These are phyloP conservation scores for Halophytophthora polymorphica DNA, from an alignment of 352 stramenopile species.

Conservation along the genomic window DNA sequence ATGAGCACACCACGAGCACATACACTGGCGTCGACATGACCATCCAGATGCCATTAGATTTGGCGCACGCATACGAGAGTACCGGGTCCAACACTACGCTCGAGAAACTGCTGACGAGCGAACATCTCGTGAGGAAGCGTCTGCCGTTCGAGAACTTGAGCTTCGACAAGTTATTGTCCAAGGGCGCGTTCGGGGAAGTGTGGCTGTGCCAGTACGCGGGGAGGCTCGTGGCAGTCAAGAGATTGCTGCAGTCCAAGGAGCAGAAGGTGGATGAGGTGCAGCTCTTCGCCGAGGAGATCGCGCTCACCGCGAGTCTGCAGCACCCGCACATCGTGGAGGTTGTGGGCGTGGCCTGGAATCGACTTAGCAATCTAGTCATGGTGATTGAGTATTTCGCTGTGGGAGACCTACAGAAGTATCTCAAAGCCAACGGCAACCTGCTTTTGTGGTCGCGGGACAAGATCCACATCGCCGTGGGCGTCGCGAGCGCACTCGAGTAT, in stretches of 20 bases:
- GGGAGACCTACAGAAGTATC: slow-evolving; percentile 38
- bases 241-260: slow-evolving; percentile 24
- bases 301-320: slow-evolving; percentile 26
- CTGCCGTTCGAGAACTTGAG: slow-evolving; percentile 19
- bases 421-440: slow-evolving; percentile 17
- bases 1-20: slow-evolving; percentile 9
- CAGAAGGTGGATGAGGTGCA: slow-evolving; percentile 31
- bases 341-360: slow-evolving; percentile 43
- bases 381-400: slow-evolving; percentile 38
- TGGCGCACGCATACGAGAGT: slow-evolving; percentile 1
- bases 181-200: slow-evolving; percentile 52
- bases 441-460: slow-evolving; percentile 34
- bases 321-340: slow-evolving; percentile 36
- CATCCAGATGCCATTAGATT: slow-evolving; percentile 6
- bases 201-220: slow-evolving; percentile 33
- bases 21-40: slow-evolving; percentile 14
- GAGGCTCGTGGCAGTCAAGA: slow-evolving; percentile 39
- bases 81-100: slow-evolving; percentile 14
- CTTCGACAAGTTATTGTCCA: slow-evolving; percentile 29
- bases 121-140: slow-evolving; percentile 12
- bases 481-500: slow-evolving; percentile 31
- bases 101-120: slow-evolving; percentile 14
- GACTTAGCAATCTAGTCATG: slow-evolving; percentile 42
- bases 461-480: slow-evolving; percentile 29
- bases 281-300: slow-evolving; percentile 33